A percentile compares a stretch with the other conserved stretches of the same genome.
These are phyloP conservation scores for Fusarium sp. DNA, from an alignment of 2,329 filamentous ascomycete genomes.

Conservation along the genomic window DNA sequence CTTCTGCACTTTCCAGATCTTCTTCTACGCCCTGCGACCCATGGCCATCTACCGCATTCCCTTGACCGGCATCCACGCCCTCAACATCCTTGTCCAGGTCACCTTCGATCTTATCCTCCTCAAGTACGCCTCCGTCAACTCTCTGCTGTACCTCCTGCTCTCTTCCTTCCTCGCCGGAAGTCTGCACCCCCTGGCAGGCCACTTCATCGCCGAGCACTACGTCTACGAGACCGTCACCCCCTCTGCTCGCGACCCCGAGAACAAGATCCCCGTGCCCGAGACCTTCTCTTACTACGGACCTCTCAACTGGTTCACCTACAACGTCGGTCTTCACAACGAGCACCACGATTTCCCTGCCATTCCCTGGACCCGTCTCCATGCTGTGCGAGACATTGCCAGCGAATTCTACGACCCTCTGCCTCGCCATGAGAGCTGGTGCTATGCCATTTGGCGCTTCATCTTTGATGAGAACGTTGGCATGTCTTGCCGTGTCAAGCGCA, in stretches of 20 bases:
- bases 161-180: slow-evolving; percentile 94
- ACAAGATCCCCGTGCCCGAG: slow-evolving; percentile 79
- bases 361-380: slow-evolving; percentile 88
- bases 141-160: slow-evolving; percentile 84
- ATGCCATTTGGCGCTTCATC: slow-evolving; percentile 96
- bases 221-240: slow-evolving; percentile 75
- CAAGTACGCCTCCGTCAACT: slow-evolving; percentile 67
- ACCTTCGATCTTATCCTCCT: slow-evolving; percentile 80
- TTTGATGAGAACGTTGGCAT: slow-evolving; percentile 89
- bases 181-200: slow-evolving; percentile 92
- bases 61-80: slow-evolving; percentile 83
- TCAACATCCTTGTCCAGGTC: slow-evolving; percentile 84
- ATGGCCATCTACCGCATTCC: slow-evolving; percentile 94
- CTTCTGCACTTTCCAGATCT: slow-evolving; percentile 98
- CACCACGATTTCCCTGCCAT: slow-evolving; percentile 98
- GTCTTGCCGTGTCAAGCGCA: slow-evolving; percentile 92
- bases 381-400: slow-evolving; percentile 79
- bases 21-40: slow-evolving; percentile 96
- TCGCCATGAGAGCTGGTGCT: slow-evolving; percentile 87
- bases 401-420: slow-evolving; percentile 95
- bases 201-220: slow-evolving; percentile 99
- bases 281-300: slow-evolving; percentile 97
- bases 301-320: slow-evolving; percentile 93
- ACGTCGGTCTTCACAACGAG: slow-evolving; percentile 97
- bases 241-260: slow-evolving; percentile 66